Conservation (phyloP, 2,329 filamentous ascomycete species). For the Phialophora verrucosa region DNA sequence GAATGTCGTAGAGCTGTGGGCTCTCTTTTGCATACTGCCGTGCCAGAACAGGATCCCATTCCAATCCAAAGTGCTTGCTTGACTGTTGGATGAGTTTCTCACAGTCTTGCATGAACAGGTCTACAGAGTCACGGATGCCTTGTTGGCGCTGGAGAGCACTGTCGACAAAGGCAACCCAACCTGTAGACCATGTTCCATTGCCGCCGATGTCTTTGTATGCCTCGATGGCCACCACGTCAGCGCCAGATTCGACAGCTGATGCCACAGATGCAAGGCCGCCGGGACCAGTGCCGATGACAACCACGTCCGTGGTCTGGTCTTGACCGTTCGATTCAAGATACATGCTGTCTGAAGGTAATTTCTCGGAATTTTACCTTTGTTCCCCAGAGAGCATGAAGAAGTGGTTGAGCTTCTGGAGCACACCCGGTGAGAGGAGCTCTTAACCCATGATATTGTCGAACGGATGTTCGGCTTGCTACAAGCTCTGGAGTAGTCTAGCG, state of each 20-base stretch:
- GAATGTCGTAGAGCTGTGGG: slow-evolving; percentile 7
- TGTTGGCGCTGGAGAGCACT: slow-evolving; percentile 7
- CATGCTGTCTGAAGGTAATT: slow-evolving; percentile 2
- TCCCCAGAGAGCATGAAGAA: slow-evolving; percentile 4
- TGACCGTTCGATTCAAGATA: slow-evolving; percentile 20
- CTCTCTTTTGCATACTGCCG: slow-evolving; percentile 14
- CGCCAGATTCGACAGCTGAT: slow-evolving; percentile 13
- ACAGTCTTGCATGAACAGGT: slow-evolving; percentile 22
- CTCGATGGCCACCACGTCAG: slow-evolving; percentile 12
- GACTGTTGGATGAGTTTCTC: slow-evolving; percentile 17
- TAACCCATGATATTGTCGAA: not conserved
- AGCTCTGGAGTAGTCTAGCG: not conserved
- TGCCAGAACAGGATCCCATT: slow-evolving; percentile 19
- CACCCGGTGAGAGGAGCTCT: slow-evolving; percentile 1
- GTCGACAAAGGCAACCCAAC: slow-evolving; percentile 18
- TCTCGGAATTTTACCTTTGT: not conserved
- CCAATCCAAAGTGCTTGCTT: slow-evolving; percentile 7
- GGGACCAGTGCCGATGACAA: slow-evolving; percentile 16
- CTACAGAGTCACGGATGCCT: slow-evolving; percentile 14
- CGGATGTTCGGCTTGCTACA: not conserved
- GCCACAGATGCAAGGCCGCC: slow-evolving; percentile 18
- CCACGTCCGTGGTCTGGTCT: slow-evolving; percentile 20
- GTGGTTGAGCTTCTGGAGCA: not conserved
- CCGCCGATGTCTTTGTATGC: slow-evolving; percentile 18
- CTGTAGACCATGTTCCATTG: slow-evolving; percentile 20